Evolutionary conservation across 2,329 filamentous ascomycete genomes (phyloP).

Genomic region (Emmonsiellopsis sp.): DNA sequence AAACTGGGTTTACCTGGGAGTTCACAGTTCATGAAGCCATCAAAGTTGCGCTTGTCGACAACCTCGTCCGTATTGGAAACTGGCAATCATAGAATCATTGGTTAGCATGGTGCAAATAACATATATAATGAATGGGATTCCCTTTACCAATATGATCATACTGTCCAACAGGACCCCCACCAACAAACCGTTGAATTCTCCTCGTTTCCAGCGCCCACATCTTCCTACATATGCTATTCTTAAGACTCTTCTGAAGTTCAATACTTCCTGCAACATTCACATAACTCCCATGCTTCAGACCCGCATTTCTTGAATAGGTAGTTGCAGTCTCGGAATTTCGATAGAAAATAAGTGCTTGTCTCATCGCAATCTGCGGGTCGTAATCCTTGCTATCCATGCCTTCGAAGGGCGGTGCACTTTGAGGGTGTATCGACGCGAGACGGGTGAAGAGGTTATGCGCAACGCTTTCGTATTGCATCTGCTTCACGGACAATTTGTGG

Average conservation of each 20-base stretch:
- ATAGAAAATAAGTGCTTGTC: conserved; percentile 34
- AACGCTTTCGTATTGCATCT: conserved; percentile 40
- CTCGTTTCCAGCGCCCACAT: conserved; percentile 36
- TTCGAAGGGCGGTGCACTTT: conserved; percentile 31
- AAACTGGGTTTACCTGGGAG: conserved; percentile 23
- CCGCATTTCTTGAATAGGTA: conserved; percentile 27
- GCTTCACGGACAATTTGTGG: conserved; percentile 38
- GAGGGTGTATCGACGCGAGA: conserved; percentile 39
- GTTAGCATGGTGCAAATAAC: not conserved
- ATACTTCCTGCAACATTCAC: conserved; percentile 36
- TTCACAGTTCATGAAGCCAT: conserved; percentile 35
- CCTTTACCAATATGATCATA: conserved; percentile 31
- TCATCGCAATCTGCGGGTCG: conserved; percentile 31
- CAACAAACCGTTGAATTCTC: conserved; percentile 31
- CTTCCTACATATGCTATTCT: conserved; percentile 31
- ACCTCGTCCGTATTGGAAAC: conserved; percentile 22
- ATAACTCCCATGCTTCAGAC: conserved; percentile 35
- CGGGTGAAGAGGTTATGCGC: conserved; percentile 40
- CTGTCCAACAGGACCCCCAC: conserved; percentile 25
- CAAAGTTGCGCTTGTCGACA: conserved; percentile 28
- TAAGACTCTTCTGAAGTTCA: conserved; percentile 29
- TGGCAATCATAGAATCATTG: conserved; percentile 11
- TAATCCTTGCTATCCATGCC: conserved; percentile 33
- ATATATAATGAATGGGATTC: not conserved
- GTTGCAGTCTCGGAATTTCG: conserved; percentile 30